Percentiles rank a stretch among this genome's conserved stretches.
These are phyloP conservation scores for Starmerella stellata DNA, from an alignment of 805 yeast genomes.

Conservation along the genomic window DNA sequence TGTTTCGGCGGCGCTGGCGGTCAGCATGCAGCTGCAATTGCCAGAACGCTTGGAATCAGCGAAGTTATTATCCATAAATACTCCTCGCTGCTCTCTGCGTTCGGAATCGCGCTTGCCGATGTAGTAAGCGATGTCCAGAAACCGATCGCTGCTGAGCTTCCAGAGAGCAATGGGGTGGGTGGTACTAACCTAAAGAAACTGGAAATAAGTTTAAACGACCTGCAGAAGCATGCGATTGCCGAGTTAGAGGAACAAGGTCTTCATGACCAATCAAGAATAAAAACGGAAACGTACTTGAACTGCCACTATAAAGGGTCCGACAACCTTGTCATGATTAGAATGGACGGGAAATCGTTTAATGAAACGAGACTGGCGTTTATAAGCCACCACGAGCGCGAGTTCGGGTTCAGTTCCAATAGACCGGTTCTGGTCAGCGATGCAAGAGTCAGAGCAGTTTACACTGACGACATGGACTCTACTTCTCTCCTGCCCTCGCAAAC, in stretches of 20 bases:
- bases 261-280: slow-evolving; percentile 23
- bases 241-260: slow-evolving; percentile 40
- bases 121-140: slow-evolving; percentile 64
- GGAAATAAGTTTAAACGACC: slow-evolving; percentile 29
- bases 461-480: not conserved
- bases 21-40: slow-evolving; percentile 68
- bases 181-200: slow-evolving; percentile 19
- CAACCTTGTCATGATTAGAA: slow-evolving; percentile 53
- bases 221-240: slow-evolving; percentile 29
- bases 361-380: slow-evolving; percentile 28
- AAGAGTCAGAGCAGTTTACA: slow-evolving; percentile 40
- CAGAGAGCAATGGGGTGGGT: slow-evolving; percentile 18
- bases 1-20: slow-evolving; percentile 93
- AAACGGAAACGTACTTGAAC: slow-evolving; percentile 49
- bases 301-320: slow-evolving; percentile 81
- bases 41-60: slow-evolving; percentile 47
- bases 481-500: slow-evolving; percentile 5
- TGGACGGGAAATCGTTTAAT: not conserved
- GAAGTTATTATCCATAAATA: slow-evolving; percentile 60
- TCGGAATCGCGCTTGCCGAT: slow-evolving; percentile 76
- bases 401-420: slow-evolving; percentile 48
- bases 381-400: slow-evolving; percentile 45
- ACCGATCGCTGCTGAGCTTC: slow-evolving; percentile 38
- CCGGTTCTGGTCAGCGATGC: slow-evolving; percentile 52
- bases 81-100: slow-evolving; percentile 71